phyloP scores from a whole-genome alignment of 2,329 filamentous ascomycete genomes.

The Hymenoscyphus repandus region DNA sequence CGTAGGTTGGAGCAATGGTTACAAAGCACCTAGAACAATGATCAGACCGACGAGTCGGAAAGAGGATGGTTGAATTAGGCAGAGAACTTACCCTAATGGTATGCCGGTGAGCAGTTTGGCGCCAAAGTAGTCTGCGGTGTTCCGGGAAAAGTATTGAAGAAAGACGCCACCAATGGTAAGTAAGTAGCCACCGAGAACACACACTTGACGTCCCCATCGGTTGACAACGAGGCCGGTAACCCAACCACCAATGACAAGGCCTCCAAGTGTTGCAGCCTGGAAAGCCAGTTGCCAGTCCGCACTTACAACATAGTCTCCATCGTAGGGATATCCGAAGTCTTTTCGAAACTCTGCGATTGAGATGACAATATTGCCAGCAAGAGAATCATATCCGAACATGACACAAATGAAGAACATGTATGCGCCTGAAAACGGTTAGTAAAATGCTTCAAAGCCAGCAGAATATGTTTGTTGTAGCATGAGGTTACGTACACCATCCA shows the following conservation, averaged over 20 bases:
- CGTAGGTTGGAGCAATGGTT: conserved; percentile 29
- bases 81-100: conserved; percentile 35
- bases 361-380: conserved; percentile 17
- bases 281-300: conserved; percentile 37
- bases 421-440: neutral
- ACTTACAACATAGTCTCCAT: conserved; percentile 38
- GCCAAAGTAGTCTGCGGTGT: neutral
- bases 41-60: too few species aligned
- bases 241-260: conserved; percentile 6
- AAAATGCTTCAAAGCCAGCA: too few species aligned
- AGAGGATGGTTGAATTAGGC: too few species aligned
- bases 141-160: neutral
- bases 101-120: conserved; percentile 41
- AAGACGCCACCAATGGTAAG: neutral
- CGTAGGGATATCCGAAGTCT: conserved; percentile 33
- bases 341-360: conserved; percentile 35
- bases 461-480: neutral
- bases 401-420: conserved; percentile 10
- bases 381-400: conserved; percentile 9
- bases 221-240: conserved; percentile 1
- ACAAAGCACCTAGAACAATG: conserved; percentile 35
- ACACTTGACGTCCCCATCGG: conserved; percentile 6
- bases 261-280: conserved; percentile 26
- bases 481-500: conserved; percentile 5
- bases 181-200: conserved; percentile 8